Conservation (phyloP, 2,329 filamentous ascomycete genomes). For the Diplodia sapinea region DNA sequence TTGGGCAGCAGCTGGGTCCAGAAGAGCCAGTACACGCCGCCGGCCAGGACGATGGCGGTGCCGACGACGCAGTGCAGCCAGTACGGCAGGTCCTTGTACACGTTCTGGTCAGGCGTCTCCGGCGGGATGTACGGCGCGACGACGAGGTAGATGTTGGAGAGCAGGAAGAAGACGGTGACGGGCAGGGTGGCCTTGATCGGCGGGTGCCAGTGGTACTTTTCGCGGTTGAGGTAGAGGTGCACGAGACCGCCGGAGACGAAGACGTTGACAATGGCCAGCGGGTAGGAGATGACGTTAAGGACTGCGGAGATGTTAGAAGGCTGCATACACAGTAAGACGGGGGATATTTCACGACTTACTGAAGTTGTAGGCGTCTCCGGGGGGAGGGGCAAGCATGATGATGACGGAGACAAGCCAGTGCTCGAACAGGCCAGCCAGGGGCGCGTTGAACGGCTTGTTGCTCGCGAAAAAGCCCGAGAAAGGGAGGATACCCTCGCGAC, state of each 20-base stretch:
- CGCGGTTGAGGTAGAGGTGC: constrained; percentile 53
- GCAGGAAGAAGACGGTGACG: constrained; percentile 59
- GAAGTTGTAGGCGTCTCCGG: constrained; percentile 71
- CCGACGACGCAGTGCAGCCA: constrained; percentile 62
- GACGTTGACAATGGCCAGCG: constrained; percentile 62
- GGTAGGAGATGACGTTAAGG: constrained; percentile 66
- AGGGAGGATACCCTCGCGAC: constrained; percentile 69
- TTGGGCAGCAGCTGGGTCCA: constrained; percentile 58
- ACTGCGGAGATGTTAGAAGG: constrained; percentile 10
- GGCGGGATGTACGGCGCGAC: constrained; percentile 60
- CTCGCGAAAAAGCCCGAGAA: constrained; percentile 68
- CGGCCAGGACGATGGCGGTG: constrained; percentile 55
- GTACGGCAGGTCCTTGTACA: constrained; percentile 61
- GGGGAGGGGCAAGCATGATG: constrained; percentile 70
- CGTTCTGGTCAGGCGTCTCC: constrained; percentile 51
- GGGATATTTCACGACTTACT: constrained; percentile 46
- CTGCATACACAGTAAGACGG: neutral
- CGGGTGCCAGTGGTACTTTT: constrained; percentile 55
- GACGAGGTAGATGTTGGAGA: constrained; percentile 60
- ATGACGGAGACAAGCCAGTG: constrained; percentile 69
- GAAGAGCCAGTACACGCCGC: constrained; percentile 58
- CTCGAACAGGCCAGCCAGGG: constrained; percentile 65
- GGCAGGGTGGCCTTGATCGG: constrained; percentile 58
- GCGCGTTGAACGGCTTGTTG: constrained; percentile 68
- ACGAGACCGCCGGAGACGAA: constrained; percentile 58